These are phyloP conservation scores for Diutina pseudorugosa DNA, from an alignment of 1,139 yeast species.

Conservation along the genomic window DNA sequence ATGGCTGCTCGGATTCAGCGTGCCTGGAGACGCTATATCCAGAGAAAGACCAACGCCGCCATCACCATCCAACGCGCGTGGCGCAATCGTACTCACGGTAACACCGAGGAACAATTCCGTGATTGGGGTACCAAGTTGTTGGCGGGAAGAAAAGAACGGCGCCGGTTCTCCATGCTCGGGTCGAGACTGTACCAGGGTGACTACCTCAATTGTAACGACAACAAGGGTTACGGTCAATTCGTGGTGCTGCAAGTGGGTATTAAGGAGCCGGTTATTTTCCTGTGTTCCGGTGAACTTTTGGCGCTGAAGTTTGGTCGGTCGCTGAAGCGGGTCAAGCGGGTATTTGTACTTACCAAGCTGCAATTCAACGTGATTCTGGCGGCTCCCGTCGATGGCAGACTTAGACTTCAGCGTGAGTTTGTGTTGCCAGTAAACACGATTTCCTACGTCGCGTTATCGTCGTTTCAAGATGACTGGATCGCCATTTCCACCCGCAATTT, in stretches of 20 bases:
- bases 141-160: slow-evolving; percentile 75
- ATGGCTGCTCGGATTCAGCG: slow-evolving; percentile 97
- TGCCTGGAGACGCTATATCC: slow-evolving; percentile 83
- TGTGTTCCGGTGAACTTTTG: slow-evolving; percentile 70
- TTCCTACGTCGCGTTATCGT: slow-evolving; percentile 55
- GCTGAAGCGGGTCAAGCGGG: slow-evolving; percentile 63
- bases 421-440: slow-evolving; percentile 51
- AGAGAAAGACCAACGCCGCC: slow-evolving; percentile 81
- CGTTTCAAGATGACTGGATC: slow-evolving; percentile 86
- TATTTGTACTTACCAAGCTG: slow-evolving; percentile 54
- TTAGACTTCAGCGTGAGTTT: slow-evolving; percentile 55
- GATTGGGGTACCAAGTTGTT: slow-evolving; percentile 68
- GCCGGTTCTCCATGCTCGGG: slow-evolving; percentile 79
- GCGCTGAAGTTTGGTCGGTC: slow-evolving; percentile 89
- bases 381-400: slow-evolving; percentile 57
- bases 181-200: slow-evolving; percentile 92
- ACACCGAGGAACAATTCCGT: slow-evolving; percentile 69
- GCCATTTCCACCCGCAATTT: slow-evolving; percentile 50
- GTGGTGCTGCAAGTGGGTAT: slow-evolving; percentile 57
- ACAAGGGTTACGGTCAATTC: slow-evolving; percentile 55
- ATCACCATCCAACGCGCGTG: slow-evolving; percentile 73
- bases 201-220: slow-evolving; percentile 74
- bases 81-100: slow-evolving; percentile 72
- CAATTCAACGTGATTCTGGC: slow-evolving; percentile 63
- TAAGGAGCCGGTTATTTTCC: slow-evolving; percentile 60